Base-by-base conservation (phyloP, 2,329 filamentous ascomycete genomes). In the Beauveria sp. region DNA sequence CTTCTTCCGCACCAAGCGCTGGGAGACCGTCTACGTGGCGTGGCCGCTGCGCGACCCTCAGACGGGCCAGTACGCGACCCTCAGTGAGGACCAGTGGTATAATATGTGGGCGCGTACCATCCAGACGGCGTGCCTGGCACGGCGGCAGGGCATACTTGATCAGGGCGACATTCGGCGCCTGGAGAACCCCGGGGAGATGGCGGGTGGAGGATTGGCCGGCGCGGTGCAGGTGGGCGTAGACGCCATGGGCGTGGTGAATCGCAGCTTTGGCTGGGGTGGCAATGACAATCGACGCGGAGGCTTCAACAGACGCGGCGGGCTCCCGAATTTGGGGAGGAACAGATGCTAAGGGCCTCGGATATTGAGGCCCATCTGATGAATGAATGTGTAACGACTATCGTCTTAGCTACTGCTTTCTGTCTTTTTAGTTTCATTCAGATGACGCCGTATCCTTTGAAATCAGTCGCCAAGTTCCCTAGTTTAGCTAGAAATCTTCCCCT, bases 1-100 rank as follows among this genome's bases (percentile, higher is more conserved):
- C 14, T 86, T 84, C 73, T 80, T 90, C 69, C 73, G 80, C 20
- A 92, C 89, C 1, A 84, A 83, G 69, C 79, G 83, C 54, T 92
- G 86, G 74, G 81, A 87, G 64, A 85, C 89, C 2, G 80, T 84
- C 3, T 76, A 78, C 24, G 80, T 82, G 0, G 78, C 86, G 40
- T 92, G 87, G 86, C 66, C 67, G 16, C 61, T 73, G 61, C 73
- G 71, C 62, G 64, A 65, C 24, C 16, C 30, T 34, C 46, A 16
- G 16, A 58, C 46, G 22, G 64, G 68, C 10, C 70, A 73, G 26
- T 89, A 84, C 66, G 79, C 81, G 55, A 79, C 75, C 59, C 71
- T 84, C 65, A 80, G 75, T 64, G 82, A 85, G 70, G 77, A 80
- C 5, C 79, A 84, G 63, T 88, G 85, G 82, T 84, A 85, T 65